phyloP scores from a whole-genome alignment of 31 red algal species.

The Odonthalia washingtoniensis region DNA sequence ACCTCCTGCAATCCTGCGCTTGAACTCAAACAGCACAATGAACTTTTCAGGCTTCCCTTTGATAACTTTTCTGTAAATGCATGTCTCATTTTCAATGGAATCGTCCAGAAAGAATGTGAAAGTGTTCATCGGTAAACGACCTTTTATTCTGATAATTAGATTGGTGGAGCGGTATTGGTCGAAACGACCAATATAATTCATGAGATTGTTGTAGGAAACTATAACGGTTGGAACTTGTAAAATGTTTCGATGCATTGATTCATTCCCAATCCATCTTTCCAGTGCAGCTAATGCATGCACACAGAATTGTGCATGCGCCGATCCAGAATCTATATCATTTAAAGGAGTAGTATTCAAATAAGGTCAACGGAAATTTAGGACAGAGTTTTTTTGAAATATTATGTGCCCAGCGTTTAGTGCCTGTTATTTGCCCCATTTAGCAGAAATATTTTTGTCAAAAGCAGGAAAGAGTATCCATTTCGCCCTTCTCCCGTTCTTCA shows the following conservation, averaged over 20 bases:
- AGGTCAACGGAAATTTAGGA: background rate
- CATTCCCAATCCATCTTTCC: no score
- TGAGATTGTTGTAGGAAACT: conserved; percentile 14
- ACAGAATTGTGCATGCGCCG: background rate
- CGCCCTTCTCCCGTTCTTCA: background rate
- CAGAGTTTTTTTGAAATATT: background rate
- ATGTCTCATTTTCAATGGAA: background rate
- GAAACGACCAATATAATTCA: conserved; percentile 5
- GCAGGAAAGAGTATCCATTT: background rate
- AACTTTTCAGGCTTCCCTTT: background rate
- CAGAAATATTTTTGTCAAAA: background rate
- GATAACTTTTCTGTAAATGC: background rate
- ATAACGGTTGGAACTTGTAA: conserved; percentile 16
- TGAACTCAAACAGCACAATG: background rate
- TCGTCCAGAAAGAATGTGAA: conserved; percentile 17
- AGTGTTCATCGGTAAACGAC: conserved; percentile 1
- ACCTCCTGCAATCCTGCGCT: background rate
- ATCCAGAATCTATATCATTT: background rate
- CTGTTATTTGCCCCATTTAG: background rate
- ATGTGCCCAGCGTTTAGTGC: background rate
- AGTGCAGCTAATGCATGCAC: conserved; percentile 33
- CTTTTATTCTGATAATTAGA: background rate
- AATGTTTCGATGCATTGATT: background rate
- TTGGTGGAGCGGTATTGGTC: background rate
- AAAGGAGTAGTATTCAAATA: background rate